Percentiles rank a stretch among this genome's conserved stretches.
Conservation (phyloP, 768 basidiomycete genomes). For the Amanita thiersii region DNA sequence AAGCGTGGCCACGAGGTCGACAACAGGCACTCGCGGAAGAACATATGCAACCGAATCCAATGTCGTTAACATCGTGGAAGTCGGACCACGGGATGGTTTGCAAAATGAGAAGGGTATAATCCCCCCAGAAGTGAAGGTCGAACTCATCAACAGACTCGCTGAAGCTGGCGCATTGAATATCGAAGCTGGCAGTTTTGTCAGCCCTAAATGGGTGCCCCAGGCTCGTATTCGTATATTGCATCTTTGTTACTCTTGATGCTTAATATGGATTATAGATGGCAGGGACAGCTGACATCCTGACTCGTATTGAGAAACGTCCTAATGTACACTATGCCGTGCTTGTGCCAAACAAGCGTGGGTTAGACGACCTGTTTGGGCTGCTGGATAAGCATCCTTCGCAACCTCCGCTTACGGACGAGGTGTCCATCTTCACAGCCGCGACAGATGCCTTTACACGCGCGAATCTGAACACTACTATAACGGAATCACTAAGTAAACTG, state of each 20-base stretch:
- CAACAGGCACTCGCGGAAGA: neutral
- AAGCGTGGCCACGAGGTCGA: neutral
- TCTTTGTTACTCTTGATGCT: slow-evolving; percentile 1
- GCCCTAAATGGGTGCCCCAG: slow-evolving; percentile 92
- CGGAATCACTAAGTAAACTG: slow-evolving; percentile 61
- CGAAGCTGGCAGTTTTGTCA: slow-evolving; percentile 87
- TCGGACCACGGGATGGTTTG: slow-evolving; percentile 85
- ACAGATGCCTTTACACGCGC: slow-evolving; percentile 81
- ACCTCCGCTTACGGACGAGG: slow-evolving; percentile 62
- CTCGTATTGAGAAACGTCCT: slow-evolving; percentile 41
- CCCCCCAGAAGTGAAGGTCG: slow-evolving; percentile 65
- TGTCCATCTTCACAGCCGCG: slow-evolving; percentile 85
- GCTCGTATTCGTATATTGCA: slow-evolving; percentile 21
- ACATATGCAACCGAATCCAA: slow-evolving; percentile 18
- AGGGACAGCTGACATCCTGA: slow-evolving; percentile 71
- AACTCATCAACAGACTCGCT: slow-evolving; percentile 70
- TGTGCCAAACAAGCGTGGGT: slow-evolving; percentile 71
- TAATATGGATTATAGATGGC: slow-evolving; percentile 55
- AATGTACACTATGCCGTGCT: slow-evolving; percentile 71
- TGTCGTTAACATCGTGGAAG: slow-evolving; percentile 71
- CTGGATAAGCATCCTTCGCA: slow-evolving; percentile 31
- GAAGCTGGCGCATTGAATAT: slow-evolving; percentile 60
- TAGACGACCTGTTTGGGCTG: slow-evolving; percentile 58
- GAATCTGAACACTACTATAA: slow-evolving; percentile 72
- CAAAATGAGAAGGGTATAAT: slow-evolving; percentile 81